phyloP scores from a whole-genome alignment of 164 flowering plant genomes.

The Dillenia suffruticosa region DNA sequence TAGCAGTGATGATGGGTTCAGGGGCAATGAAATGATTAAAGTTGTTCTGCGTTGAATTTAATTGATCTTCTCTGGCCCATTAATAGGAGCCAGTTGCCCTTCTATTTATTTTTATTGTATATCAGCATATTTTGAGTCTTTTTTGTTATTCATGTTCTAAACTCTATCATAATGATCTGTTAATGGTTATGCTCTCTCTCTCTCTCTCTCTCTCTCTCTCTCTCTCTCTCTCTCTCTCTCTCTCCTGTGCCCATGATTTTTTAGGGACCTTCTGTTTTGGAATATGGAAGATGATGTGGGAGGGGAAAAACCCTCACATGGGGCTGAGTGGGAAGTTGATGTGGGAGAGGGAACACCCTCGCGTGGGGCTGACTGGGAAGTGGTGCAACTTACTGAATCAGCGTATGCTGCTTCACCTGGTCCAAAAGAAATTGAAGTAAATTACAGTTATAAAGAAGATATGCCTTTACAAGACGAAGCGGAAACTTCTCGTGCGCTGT shows the following conservation, averaged over 20 bases:
- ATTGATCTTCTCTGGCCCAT: too few relatives aligned
- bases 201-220: too few relatives aligned
- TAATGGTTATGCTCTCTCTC: too few relatives aligned
- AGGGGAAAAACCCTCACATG: conserved; percentile 6
- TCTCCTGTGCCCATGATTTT: background rate
- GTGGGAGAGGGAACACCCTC: conserved; percentile 41
- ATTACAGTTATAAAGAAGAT: conserved; percentile 25
- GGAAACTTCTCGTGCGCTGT: conserved; percentile 59
- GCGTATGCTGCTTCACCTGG: conserved; percentile 91
- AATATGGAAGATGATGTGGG: conserved; percentile 47
- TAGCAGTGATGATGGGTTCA: too few relatives aligned
- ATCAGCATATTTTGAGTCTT: too few relatives aligned
- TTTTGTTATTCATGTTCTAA: too few relatives aligned
- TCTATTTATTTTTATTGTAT: too few relatives aligned
- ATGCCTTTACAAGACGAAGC: conserved; percentile 20
- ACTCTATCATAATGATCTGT: too few relatives aligned
- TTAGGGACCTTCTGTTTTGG: conserved; percentile 11
- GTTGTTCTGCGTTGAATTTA: too few relatives aligned
- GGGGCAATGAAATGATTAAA: too few relatives aligned
- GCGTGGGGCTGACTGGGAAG: conserved; percentile 97
- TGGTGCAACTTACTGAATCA: conserved; percentile 93
- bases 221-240: too few relatives aligned
- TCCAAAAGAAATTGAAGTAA: conserved; percentile 36
- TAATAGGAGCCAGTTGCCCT: too few relatives aligned
- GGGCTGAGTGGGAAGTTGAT: conserved; percentile 15